Base-by-base conservation (phyloP, 177 flowering plant species). In the Tripterygium wilfordii region DNA sequence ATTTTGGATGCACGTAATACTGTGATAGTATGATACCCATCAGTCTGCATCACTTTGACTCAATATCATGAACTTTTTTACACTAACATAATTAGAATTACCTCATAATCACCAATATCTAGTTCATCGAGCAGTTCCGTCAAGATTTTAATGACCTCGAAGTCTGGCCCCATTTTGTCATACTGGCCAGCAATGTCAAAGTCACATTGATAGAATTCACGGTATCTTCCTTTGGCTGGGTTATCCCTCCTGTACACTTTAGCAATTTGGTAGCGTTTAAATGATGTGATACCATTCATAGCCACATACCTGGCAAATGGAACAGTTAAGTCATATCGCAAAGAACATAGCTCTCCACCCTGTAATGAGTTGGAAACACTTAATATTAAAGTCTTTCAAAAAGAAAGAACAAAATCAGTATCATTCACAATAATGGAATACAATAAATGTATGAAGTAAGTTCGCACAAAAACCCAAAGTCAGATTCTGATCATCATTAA, bases 131-230 rank as follows among this genome's bases (percentile, higher is more conserved):
- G 91, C 45, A 92, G 65, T 68, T 92, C 97, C 2, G 88, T 84
- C 77, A 92, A 63, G 46, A 87, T 69, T 54, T 79, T 78, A n/a
- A 92, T 42, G 49, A 92, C 80, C 82, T 92, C 99, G 53, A 80
- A 86, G 50, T 92, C 97, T 29, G 91, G 84, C 40, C 77, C 80
- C 96, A 87, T 92, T 39, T 53, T 65, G 60, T 74, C 85, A 76
- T 52, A 76, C 40, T 80, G 87, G 48, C 99, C 99, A 58, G 97
- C 99, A 56, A 92, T 79, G 55, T 92, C 99, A 62, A 92, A 80
- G 56, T 92, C 99, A 69, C 97, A 89, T 59, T 92, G 99, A 73
- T 86, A 92, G 61, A 92, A 92, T 69, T 92, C 99, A 39, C 99
- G 88, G 47, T 65, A 89, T 62, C 99, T 66, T 51, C 99, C 99